phyloP scores from a whole-genome alignment of 495 filamentous ascomycete species.

The Lasiosphaeria hispida region DNA sequence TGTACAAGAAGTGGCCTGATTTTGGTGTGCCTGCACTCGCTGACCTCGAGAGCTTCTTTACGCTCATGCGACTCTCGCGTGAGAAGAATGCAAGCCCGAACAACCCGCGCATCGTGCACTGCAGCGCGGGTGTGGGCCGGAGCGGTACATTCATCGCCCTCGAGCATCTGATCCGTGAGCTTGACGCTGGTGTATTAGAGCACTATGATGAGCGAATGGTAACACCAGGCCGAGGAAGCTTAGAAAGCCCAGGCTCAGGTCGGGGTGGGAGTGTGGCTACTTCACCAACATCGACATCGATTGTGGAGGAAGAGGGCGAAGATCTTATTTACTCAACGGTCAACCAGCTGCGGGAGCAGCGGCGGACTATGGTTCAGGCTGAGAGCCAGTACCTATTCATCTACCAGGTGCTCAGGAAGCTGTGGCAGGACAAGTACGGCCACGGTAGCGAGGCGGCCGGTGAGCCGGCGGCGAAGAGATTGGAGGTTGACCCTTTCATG shows the following conservation, averaged over 20 bases:
- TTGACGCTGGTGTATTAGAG: constrained; percentile 71
- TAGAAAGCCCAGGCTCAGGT: neutral
- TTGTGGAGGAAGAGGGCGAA: constrained; percentile 24
- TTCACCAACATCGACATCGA: neutral
- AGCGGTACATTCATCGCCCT: constrained; percentile 95
- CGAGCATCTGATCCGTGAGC: constrained; percentile 80
- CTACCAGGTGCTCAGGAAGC: constrained; percentile 79
- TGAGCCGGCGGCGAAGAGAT: constrained; percentile 47
- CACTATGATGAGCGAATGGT: constrained; percentile 24
- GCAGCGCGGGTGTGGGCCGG: constrained; percentile 89
- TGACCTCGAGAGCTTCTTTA: constrained; percentile 74
- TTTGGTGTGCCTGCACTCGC: constrained; percentile 81
- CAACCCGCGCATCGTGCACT: constrained; percentile 88
- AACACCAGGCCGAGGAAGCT: neutral
- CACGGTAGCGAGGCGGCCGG: constrained; percentile 26
- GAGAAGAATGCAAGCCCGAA: constrained; percentile 60
- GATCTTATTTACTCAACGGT: constrained; percentile 69
- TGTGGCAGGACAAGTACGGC: constrained; percentile 59
- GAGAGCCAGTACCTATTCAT: constrained; percentile 84
- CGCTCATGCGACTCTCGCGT: constrained; percentile 72
- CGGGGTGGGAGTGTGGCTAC: constrained; percentile 11
- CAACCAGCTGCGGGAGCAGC: constrained; percentile 77
- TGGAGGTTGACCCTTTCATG: constrained; percentile 42
- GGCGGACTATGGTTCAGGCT: constrained; percentile 95
- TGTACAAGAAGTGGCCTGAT: constrained; percentile 94